Conservation (phyloP, 1,284 basidiomycete genomes). For the Volvariella surrecta region DNA sequence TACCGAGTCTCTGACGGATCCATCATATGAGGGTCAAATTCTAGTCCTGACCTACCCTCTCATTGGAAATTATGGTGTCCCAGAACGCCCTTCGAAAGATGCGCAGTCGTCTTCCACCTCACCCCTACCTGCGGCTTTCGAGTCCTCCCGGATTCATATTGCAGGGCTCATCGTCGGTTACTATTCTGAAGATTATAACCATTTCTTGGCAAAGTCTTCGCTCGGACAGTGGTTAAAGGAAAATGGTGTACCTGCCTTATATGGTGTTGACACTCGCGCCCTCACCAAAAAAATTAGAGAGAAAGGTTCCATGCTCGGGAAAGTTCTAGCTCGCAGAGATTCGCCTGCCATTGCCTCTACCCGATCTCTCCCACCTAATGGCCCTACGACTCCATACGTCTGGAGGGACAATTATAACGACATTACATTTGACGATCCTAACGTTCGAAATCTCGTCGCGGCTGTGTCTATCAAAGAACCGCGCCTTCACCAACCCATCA, state of each 20-base stretch:
- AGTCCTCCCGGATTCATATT: slow-evolving; percentile 92
- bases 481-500: slow-evolving; percentile 60
- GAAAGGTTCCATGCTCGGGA: slow-evolving; percentile 89
- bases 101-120: slow-evolving; percentile 27
- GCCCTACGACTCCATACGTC: slow-evolving; percentile 42
- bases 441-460: slow-evolving; percentile 86
- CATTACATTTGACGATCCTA: slow-evolving; percentile 85
- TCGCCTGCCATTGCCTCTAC: slow-evolving; percentile 11
- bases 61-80: slow-evolving; percentile 98
- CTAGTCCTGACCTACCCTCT: slow-evolving; percentile 96
- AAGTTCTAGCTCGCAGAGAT: slow-evolving; percentile 53
- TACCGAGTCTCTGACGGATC: slow-evolving; percentile 97
- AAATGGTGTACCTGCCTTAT: slow-evolving; percentile 91
- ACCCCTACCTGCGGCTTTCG: slow-evolving; percentile 73
- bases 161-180: slow-evolving; percentile 90
- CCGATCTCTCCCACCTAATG: slow-evolving; percentile 35
- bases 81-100: slow-evolving; percentile 48
- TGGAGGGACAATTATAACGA: slow-evolving; percentile 84
- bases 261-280: slow-evolving; percentile 94
- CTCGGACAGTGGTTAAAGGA: slow-evolving; percentile 94
- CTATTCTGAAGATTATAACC: slow-evolving; percentile 93
- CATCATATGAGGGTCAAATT: slow-evolving; percentile 98
- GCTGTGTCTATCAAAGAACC: slow-evolving; percentile 74
- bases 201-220: slow-evolving; percentile 88
- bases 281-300: slow-evolving; percentile 96